These are phyloP conservation scores for Amphibolis antarctica DNA, from an alignment of 106 monocot genomes.

Conservation along the genomic window DNA sequence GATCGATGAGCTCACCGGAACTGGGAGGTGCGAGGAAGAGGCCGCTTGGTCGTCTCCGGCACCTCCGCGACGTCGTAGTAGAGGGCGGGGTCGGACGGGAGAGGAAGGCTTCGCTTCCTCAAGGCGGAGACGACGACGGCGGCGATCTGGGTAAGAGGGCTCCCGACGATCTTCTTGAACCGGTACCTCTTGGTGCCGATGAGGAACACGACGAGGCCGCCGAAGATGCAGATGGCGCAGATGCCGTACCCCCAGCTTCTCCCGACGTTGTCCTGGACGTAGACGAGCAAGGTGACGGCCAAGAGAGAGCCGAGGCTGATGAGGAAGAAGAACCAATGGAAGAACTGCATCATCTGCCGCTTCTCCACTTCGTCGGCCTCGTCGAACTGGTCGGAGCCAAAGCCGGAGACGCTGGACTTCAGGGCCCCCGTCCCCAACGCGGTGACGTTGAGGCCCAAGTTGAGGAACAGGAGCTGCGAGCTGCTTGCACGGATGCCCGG, in stretches of 20 bases:
- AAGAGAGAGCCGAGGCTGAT: conserved; percentile 56
- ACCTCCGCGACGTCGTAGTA: conserved; percentile 18
- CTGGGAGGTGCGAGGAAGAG: conserved; percentile 40
- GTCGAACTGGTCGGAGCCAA: conserved; percentile 75
- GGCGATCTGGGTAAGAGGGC: conserved; percentile 58
- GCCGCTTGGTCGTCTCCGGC: conserved; percentile 6
- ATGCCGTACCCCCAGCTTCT: conserved; percentile 56
- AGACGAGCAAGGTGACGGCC: conserved; percentile 60
- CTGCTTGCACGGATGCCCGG: conserved; percentile 4
- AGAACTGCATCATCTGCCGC: conserved; percentile 42
- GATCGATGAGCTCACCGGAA: conserved; percentile 41
- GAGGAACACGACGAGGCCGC: conserved; percentile 35
- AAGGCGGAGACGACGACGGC: conserved; percentile 42
- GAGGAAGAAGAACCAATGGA: conserved; percentile 82
- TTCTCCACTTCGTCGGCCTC: conserved; percentile 35
- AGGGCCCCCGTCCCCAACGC: conserved; percentile 37
- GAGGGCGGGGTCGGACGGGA: conserved; percentile 30
- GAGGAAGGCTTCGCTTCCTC: conserved; percentile 28
- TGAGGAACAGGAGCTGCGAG: conserved; percentile 31
- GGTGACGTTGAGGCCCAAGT: conserved; percentile 37
- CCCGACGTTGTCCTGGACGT: conserved; percentile 52
- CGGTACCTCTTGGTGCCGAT: conserved; percentile 42
- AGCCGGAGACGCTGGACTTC: conserved; percentile 71
- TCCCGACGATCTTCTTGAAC: conserved; percentile 60
- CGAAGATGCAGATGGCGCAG: conserved; percentile 35